These are phyloP conservation scores for Artemisia annua DNA, from an alignment of 129 eudicot genomes.

Conservation along the genomic window DNA sequence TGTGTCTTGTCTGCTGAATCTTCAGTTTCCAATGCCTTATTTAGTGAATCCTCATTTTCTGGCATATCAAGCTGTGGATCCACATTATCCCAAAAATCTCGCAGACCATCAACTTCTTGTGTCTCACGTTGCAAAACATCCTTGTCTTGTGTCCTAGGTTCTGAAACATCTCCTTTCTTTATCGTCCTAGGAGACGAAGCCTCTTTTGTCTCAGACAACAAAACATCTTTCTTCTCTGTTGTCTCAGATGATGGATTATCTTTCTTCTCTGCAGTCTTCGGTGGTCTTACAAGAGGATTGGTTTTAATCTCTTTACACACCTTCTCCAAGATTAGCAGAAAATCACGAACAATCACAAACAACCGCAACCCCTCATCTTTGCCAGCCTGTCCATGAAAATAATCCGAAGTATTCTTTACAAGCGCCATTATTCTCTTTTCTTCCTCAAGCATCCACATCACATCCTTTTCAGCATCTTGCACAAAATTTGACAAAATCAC, in stretches of 20 bases:
- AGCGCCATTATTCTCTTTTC: constrained; percentile 84
- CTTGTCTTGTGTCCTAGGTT: not conserved
- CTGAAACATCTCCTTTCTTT: constrained; percentile 32
- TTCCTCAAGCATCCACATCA: constrained; percentile 71
- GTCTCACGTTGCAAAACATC: not conserved
- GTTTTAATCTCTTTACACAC: constrained; percentile 72
- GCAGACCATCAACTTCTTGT: not conserved
- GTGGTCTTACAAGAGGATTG: constrained; percentile 40
- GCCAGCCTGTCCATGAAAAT: constrained; percentile 83
- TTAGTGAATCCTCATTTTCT: not conserved
- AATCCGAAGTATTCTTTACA: constrained; percentile 82
- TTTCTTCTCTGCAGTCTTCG: constrained; percentile 20
- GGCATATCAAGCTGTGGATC: not conserved
- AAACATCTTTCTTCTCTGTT: constrained; percentile 2
- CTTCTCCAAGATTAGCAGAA: constrained; percentile 68
- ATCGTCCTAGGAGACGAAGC: not conserved
- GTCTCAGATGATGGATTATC: constrained; percentile 11
- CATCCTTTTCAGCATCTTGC: constrained; percentile 72
- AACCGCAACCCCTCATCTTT: constrained; percentile 91
- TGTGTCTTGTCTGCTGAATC: not conserved
- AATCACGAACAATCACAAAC: constrained; percentile 84
- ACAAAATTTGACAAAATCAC: constrained; percentile 57
- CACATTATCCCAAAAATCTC: not conserved
- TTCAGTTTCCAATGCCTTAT: not conserved
- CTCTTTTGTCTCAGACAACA: not conserved